Conservation (phyloP, 495 filamentous ascomycete species). For the Monascus purpureus region DNA sequence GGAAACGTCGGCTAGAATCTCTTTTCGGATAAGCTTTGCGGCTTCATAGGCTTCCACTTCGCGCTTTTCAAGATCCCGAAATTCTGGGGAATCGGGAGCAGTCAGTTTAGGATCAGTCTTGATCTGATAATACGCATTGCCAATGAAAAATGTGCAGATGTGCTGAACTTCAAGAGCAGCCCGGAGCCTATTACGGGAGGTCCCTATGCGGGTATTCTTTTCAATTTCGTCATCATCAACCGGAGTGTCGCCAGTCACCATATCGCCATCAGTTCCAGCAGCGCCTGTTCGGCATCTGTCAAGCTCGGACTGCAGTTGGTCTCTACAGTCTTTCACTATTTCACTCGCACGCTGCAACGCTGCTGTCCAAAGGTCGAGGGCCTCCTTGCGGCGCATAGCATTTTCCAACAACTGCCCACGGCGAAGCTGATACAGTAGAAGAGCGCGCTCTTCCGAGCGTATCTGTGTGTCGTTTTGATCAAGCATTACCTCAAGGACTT, state of each 20-base stretch:
- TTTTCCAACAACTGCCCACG: slow-evolving; percentile 67
- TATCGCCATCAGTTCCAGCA: slow-evolving; percentile 4
- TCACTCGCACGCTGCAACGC: slow-evolving; percentile 38
- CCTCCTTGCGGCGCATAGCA: slow-evolving; percentile 38
- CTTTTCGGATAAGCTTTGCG: slow-evolving; percentile 62
- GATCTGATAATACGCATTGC: slow-evolving; percentile 70
- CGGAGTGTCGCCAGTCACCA: slow-evolving; percentile 8
- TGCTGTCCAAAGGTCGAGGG: slow-evolving; percentile 51
- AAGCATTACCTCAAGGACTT: slow-evolving; percentile 82
- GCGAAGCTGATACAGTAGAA: slow-evolving; percentile 45
- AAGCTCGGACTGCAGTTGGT: slow-evolving; percentile 41
- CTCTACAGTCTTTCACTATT: slow-evolving; percentile 50
- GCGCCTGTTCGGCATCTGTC: slow-evolving; percentile 9
- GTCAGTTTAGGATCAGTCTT: slow-evolving; percentile 53
- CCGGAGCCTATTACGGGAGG: slow-evolving; percentile 53
- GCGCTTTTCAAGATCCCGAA: slow-evolving; percentile 45
- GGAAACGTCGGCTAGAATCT: slow-evolving; percentile 48
- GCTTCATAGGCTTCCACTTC: slow-evolving; percentile 61
- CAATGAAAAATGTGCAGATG: slow-evolving; percentile 69
- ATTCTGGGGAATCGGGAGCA: slow-evolving; percentile 49
- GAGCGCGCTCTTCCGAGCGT: slow-evolving; percentile 49
- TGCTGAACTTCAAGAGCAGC: slow-evolving; percentile 68
- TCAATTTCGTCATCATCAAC: slow-evolving; percentile 32
- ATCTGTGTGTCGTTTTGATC: slow-evolving; percentile 56
- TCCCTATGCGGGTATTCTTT: slow-evolving; percentile 35